Conservation (phyloP, 306 rosid species). For the Corylus avellana region DNA sequence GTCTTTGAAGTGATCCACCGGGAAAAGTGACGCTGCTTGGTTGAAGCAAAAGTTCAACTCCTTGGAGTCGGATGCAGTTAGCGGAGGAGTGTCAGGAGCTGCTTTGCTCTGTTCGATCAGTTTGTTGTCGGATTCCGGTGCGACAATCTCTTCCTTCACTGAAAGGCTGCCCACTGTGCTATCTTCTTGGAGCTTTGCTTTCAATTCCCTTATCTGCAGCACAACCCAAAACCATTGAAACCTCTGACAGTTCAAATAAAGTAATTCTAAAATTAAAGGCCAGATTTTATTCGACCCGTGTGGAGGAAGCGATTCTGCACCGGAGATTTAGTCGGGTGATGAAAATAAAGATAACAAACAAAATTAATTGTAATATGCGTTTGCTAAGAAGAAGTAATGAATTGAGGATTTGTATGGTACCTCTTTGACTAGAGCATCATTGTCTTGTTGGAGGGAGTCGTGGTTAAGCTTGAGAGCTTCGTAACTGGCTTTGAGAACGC, state of each 20-base stretch:
- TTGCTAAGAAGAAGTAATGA: not conserved
- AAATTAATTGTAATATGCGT: not conserved
- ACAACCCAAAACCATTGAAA: not conserved
- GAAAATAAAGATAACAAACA: too few relatives aligned
- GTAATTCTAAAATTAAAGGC: too few relatives aligned
- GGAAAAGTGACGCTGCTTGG: constrained; percentile 36
- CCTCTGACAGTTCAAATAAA: not conserved
- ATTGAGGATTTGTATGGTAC: constrained; percentile 28
- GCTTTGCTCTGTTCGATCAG: constrained; percentile 30
- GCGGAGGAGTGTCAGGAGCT: constrained; percentile 29
- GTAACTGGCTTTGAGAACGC: constrained; percentile 66
- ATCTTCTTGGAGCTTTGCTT: constrained; percentile 54
- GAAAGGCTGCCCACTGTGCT: constrained; percentile 55
- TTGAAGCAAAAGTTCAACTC: constrained; percentile 43
- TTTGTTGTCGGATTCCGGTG: constrained; percentile 36
- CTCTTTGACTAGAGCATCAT: constrained; percentile 68
- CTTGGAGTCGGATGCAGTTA: constrained; percentile 44
- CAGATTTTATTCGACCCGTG: too few relatives aligned
- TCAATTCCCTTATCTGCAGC: constrained; percentile 76
- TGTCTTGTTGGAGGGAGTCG: constrained; percentile 66
- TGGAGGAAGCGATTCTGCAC: too few relatives aligned
- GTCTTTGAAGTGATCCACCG: constrained; percentile 57
- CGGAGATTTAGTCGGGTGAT: too few relatives aligned
- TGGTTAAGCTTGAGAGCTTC: constrained; percentile 60
- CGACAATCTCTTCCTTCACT: constrained; percentile 59